Percentiles rank a stretch among this genome's conserved stretches.
These are phyloP conservation scores for Aspergillus costaricaensis DNA, from an alignment of 2,329 filamentous ascomycete genomes.

Conservation along the genomic window DNA sequence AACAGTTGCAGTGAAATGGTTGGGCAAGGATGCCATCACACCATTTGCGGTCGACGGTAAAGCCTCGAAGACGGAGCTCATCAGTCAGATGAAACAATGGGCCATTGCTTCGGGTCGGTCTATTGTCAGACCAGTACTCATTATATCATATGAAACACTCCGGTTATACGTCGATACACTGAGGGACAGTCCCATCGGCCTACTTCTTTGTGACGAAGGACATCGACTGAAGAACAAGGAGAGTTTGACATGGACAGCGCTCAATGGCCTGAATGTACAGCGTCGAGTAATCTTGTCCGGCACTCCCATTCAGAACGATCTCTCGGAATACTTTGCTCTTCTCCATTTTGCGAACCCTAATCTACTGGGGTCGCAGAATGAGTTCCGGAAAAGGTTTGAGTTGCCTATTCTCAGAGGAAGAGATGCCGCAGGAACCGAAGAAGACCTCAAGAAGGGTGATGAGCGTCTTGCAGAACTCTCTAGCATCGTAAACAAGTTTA, in stretches of 20 bases:
- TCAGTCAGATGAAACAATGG: constrained; percentile 89
- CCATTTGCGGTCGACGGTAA: constrained; percentile 98
- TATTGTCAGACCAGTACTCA: constrained; percentile 88
- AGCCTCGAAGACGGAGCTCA: constrained; percentile 90
- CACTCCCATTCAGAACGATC: constrained; percentile 95
- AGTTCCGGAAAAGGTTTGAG: constrained; percentile 94
- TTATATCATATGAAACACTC: constrained; percentile 96
- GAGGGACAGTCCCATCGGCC: constrained; percentile 83
- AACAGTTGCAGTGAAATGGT: constrained; percentile 71
- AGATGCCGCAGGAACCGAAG: constrained; percentile 84
- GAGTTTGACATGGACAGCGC: constrained; percentile 87
- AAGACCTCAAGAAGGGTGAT: constrained; percentile 79
- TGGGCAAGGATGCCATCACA: constrained; percentile 84
- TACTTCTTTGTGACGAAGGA: constrained; percentile 94
- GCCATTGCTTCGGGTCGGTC: constrained; percentile 86
- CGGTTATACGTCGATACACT: constrained; percentile 88
- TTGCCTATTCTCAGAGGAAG: constrained; percentile 88
- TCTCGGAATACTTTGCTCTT: constrained; percentile 96
- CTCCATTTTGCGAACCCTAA: constrained; percentile 96
- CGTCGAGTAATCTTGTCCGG: constrained; percentile 92
- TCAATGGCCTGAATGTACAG: constrained; percentile 87
- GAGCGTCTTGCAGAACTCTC: constrained; percentile 80
- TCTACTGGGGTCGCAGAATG: constrained; percentile 80
- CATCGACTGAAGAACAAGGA: constrained; percentile 97
- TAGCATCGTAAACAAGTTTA: constrained; percentile 91